phyloP scores from a whole-genome alignment of 225 moss, liverwort and hornwort species.

The Anthoceros angustus region DNA sequence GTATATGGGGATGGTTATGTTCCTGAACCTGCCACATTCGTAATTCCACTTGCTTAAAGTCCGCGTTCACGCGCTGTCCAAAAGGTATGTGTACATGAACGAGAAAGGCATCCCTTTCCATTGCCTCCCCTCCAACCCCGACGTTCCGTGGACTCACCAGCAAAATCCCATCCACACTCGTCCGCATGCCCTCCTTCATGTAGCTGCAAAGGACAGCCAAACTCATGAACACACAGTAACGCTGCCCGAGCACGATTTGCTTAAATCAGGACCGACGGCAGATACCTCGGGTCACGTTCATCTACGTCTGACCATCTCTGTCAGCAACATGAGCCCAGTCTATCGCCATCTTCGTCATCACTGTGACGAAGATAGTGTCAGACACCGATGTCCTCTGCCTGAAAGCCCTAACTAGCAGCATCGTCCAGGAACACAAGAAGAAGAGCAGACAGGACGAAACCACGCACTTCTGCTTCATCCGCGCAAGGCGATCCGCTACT shows the following conservation, averaged over 20 bases:
- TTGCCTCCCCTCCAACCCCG: background rate
- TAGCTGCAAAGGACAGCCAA: constrained; percentile 42
- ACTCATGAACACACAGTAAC: background rate
- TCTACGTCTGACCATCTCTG: constrained; percentile 5
- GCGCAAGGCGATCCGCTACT: constrained; percentile 91
- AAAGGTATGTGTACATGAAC: background rate
- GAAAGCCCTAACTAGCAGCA: background rate
- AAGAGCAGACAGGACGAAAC: background rate
- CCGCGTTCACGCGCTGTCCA: no score
- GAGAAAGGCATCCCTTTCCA: background rate
- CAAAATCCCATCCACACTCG: constrained; percentile 94
- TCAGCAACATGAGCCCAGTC: constrained; percentile 3
- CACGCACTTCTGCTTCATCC: constrained; percentile 86
- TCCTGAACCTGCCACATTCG: constrained; percentile 74
- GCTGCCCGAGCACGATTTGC: background rate
- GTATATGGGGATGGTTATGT: constrained; percentile 94
- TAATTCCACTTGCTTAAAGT: background rate
- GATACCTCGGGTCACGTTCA: constrained; percentile 3
- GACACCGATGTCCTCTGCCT: constrained; percentile 3
- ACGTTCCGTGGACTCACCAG: constrained; percentile 42
- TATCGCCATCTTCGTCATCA: constrained; percentile 6
- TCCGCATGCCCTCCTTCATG: constrained; percentile 99
- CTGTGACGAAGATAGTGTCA: constrained; percentile 6
- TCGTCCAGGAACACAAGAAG: background rate
- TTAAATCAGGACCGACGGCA: background rate